Evolutionary conservation across 2,329 filamentous ascomycete species (phyloP).

Genomic region (Ophiostoma australiae): DNA sequence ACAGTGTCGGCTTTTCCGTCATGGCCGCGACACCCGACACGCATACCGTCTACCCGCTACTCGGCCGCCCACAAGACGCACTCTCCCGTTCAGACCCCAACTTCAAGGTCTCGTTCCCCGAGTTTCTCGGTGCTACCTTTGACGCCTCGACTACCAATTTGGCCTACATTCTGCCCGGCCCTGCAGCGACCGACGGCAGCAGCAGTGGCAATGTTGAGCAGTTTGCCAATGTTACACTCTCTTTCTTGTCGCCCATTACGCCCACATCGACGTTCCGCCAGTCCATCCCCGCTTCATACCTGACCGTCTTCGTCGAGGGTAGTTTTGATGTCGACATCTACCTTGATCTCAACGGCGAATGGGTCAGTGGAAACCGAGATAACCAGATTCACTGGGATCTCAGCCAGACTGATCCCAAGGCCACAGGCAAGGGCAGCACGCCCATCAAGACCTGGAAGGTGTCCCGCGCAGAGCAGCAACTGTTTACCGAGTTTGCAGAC

Average conservation of each 20-base stretch:
- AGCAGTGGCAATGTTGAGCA: slow-evolving; percentile 23
- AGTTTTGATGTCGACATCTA: slow-evolving; percentile 60
- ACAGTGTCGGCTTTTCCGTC: slow-evolving; percentile 45
- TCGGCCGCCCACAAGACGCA: slow-evolving; percentile 51
- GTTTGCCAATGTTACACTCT: slow-evolving; percentile 40
- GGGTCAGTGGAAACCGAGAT: slow-evolving; percentile 71
- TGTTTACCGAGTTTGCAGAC: slow-evolving; percentile 70
- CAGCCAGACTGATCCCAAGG: slow-evolving; percentile 39
- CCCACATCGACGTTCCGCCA: slow-evolving; percentile 75
- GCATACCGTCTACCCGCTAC: slow-evolving; percentile 44
- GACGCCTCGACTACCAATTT: slow-evolving; percentile 34
- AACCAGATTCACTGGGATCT: slow-evolving; percentile 68
- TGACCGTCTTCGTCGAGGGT: slow-evolving; percentile 66
- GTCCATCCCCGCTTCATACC: slow-evolving; percentile 75
- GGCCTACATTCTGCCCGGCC: slow-evolving; percentile 40
- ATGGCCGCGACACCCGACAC: slow-evolving; percentile 44
- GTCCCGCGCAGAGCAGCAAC: slow-evolving; percentile 54
- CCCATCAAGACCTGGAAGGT: slow-evolving; percentile 63
- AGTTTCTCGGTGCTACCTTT: slow-evolving; percentile 29
- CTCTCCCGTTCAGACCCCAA: slow-evolving; percentile 33
- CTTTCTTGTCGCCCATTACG: slow-evolving; percentile 70
- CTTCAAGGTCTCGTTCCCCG: slow-evolving; percentile 41
- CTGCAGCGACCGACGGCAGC: slow-evolving; percentile 18
- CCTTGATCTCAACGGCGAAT: slow-evolving; percentile 67
- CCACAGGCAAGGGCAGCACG: slow-evolving; percentile 20